phyloP scores from a whole-genome alignment of 768 basidiomycete species.

The Dictyophora rubrovolvata region DNA sequence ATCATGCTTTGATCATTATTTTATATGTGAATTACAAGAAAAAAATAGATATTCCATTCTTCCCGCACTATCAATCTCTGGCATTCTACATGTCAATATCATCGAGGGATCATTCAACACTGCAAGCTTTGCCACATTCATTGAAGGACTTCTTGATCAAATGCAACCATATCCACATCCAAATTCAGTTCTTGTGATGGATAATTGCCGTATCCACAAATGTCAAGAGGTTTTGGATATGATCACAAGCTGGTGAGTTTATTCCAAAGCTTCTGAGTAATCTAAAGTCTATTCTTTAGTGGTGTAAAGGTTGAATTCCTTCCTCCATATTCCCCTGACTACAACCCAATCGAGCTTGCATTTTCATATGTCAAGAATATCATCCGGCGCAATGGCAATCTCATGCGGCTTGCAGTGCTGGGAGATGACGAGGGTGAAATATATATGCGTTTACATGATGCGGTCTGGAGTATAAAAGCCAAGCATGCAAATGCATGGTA shows the following conservation, averaged over 20 bases:
- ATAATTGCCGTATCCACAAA: slow-evolving; percentile 18
- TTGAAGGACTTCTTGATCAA: slow-evolving; percentile 12
- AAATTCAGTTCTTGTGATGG: slow-evolving; percentile 20
- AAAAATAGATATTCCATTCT: slow-evolving; percentile 22
- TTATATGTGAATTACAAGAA: neutral
- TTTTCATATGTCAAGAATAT: slow-evolving; percentile 21
- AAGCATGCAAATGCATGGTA: slow-evolving; percentile 17
- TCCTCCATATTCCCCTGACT: slow-evolving; percentile 21
- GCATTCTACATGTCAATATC: slow-evolving; percentile 18
- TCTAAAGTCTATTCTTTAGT: neutral
- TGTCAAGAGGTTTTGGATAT: slow-evolving; percentile 9
- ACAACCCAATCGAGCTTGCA: slow-evolving; percentile 21
- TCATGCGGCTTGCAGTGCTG: slow-evolving; percentile 10
- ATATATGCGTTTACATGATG: slow-evolving; percentile 15
- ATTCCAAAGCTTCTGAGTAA: neutral
- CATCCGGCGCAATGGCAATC: slow-evolving; percentile 13
- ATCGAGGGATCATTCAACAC: slow-evolving; percentile 15
- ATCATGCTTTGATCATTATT: neutral
- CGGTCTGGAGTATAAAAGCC: slow-evolving; percentile 15
- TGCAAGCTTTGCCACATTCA: slow-evolving; percentile 14
- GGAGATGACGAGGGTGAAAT: slow-evolving; percentile 15
- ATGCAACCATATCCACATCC: slow-evolving; percentile 14
- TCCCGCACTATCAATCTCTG: slow-evolving; percentile 21
- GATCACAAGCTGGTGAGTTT: slow-evolving; percentile 8
- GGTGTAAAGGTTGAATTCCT: slow-evolving; percentile 10